Base-by-base conservation (phyloP, 306 rosid species). In the Trichosanthes cucumerina region DNA sequence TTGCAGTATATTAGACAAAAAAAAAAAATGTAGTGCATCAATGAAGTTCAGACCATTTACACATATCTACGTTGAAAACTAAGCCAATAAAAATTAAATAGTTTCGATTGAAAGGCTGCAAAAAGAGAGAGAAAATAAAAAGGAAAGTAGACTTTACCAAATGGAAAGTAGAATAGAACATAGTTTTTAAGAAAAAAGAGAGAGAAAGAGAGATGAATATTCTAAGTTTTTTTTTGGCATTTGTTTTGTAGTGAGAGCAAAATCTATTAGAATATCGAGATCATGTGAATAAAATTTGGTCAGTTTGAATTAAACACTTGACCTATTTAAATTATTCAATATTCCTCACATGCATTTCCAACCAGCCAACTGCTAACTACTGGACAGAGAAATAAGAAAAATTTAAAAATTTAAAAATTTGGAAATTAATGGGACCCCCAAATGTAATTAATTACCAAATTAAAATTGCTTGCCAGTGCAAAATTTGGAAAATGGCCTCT, bases 241-340 rank as follows among this genome's bases (percentile, higher is more conserved):
- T 73, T 73, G 77, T 73, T 46, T 26, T 73, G 12, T 73, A 73
- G 77, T 7, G 54, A 28, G 38, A 49, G 36, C 77, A 73, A 73
- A 49, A 73, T 73, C 77, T 73, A 47, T 15, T 73, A 4, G 41
- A 73, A 47, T 24, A 49, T 73, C 26, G 24, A 47, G 53, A 60
- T 75, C 88, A 86, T 82, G 91, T 91, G 90, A 93, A 84, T 9
- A 84, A 85, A 85, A 74, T 79, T 86, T 69, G 88, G 87, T 64
- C 50, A 79, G 79, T 81, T 79, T 82, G 88, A 83, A 81, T 70
- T 78, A 14, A 73, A 73, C 60, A 57, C 39, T 64, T 80, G 63
- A 66, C 83, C 79, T 57, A 39, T 78, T 78, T 73, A 18, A 34
- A 73, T 63, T 70, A 77, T 83, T 80, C 60, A 78, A 80, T 79